phyloP scores from a whole-genome alignment of 2,329 filamentous ascomycete species.

The Sarocladium kiliense region DNA sequence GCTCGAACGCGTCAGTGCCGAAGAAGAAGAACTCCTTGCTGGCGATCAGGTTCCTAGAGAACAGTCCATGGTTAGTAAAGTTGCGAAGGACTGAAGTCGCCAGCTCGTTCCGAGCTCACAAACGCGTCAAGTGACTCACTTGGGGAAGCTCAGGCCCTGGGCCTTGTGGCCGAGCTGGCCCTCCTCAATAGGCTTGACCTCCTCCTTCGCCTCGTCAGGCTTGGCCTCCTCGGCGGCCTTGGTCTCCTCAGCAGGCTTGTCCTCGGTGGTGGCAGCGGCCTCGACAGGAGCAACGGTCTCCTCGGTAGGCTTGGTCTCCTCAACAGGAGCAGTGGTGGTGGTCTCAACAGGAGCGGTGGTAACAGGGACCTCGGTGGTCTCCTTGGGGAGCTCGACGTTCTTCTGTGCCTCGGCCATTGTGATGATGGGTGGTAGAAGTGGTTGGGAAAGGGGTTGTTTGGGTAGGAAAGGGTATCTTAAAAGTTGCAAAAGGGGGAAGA shows the following conservation, averaged over 20 bases:
- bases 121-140: constrained; percentile 56
- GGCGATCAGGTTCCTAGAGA: constrained; percentile 73
- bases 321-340: constrained; percentile 20
- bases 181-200: constrained; percentile 69
- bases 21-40: constrained; percentile 94
- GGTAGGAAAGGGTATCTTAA: constrained; percentile 28
- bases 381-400: constrained; percentile 55
- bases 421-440: constrained; percentile 30
- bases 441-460: constrained; percentile 29
- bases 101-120: neutral
- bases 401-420: constrained; percentile 73
- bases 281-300: constrained; percentile 29
- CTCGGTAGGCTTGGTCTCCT: constrained; percentile 30
- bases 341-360: constrained; percentile 21
- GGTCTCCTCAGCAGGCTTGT: constrained; percentile 38
- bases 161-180: constrained; percentile 87
- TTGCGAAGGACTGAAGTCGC: constrained; percentile 10
- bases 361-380: constrained; percentile 36
- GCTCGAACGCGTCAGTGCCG: constrained; percentile 65
- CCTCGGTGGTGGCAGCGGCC: constrained; percentile 30
- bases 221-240: constrained; percentile 36
- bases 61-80: constrained; percentile 17
- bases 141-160: constrained; percentile 73
- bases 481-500: constrained; percentile 9
- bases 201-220: constrained; percentile 42